These are phyloP conservation scores for Aspergillus heteromorphus DNA, from an alignment of 495 filamentous ascomycete genomes.

Conservation along the genomic window DNA sequence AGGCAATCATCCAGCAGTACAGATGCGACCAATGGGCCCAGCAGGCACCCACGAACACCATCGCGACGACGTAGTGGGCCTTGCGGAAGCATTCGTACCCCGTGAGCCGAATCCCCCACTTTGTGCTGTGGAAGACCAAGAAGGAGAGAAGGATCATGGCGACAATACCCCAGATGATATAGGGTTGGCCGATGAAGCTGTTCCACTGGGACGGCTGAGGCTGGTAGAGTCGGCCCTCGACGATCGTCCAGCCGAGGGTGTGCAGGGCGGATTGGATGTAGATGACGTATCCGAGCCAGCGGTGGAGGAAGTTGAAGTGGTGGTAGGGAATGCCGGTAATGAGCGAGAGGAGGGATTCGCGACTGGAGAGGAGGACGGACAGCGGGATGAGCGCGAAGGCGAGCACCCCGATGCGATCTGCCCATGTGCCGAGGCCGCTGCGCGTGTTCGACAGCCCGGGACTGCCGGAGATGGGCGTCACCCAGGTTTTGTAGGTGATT, in stretches of 20 bases:
- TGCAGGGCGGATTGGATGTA: constrained; percentile 56
- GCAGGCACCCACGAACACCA: constrained; percentile 61
- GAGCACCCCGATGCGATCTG: constrained; percentile 56
- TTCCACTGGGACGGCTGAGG: constrained; percentile 54
- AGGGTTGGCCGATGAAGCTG: constrained; percentile 47
- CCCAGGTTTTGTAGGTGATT: constrained; percentile 53
- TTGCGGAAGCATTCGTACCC: constrained; percentile 67
- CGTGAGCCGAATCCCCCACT: constrained; percentile 50
- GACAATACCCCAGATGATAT: constrained; percentile 62
- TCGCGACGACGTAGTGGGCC: constrained; percentile 56
- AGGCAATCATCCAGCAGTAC: constrained; percentile 57
- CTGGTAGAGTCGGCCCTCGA: constrained; percentile 57
- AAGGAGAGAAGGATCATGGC: constrained; percentile 54
- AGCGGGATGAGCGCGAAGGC: constrained; percentile 65
- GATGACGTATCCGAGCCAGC: constrained; percentile 61
- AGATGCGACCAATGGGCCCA: constrained; percentile 63
- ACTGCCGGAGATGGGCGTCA: constrained; percentile 49
- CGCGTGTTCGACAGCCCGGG: constrained; percentile 49
- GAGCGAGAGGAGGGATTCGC: constrained; percentile 56
- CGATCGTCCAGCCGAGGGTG: constrained; percentile 59
- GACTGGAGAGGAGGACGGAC: constrained; percentile 51
- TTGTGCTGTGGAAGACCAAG: constrained; percentile 49
- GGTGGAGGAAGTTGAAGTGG: constrained; percentile 64
- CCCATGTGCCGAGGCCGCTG: constrained; percentile 53
- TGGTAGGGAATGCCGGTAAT: constrained; percentile 63